Conservation (phyloP, 768 basidiomycete species). For the Amanita pseudoporphyria region DNA sequence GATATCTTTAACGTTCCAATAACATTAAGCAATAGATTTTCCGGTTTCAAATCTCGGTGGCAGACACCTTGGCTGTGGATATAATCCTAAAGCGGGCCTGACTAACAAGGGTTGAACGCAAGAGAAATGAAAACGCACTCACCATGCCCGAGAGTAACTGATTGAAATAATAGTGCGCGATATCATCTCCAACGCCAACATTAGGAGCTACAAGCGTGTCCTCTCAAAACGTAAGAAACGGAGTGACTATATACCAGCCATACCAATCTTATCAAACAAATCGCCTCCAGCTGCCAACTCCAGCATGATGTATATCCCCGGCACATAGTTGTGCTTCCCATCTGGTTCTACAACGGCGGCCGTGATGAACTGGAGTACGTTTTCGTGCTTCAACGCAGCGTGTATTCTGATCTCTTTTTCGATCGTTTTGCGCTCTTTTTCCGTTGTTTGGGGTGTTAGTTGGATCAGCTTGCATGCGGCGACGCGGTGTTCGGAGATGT, state of each 20-base stretch:
- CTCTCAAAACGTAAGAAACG: neutral
- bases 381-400: slow-evolving; percentile 60
- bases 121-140: slow-evolving; percentile 15
- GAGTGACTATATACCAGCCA: slow-evolving; percentile 16
- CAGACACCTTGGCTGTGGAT: slow-evolving; percentile 87
- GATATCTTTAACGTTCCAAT: slow-evolving; percentile 86
- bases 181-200: slow-evolving; percentile 74
- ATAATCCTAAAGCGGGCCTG: slow-evolving; percentile 44
- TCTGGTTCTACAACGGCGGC: slow-evolving; percentile 66
- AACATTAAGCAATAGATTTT: slow-evolving; percentile 82
- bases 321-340: slow-evolving; percentile 46
- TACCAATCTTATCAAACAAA: slow-evolving; percentile 97
- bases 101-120: neutral
- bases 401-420: slow-evolving; percentile 94
- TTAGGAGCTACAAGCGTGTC: slow-evolving; percentile 60
- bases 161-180: slow-evolving; percentile 85
- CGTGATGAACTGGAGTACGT: slow-evolving; percentile 80
- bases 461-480: slow-evolving; percentile 84
- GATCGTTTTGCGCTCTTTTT: slow-evolving; percentile 65
- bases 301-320: slow-evolving; percentile 87
- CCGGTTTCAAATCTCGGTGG: slow-evolving; percentile 95
- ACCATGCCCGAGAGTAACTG: slow-evolving; percentile 84
- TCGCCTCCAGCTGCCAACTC: slow-evolving; percentile 93
- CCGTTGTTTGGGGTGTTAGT: slow-evolving; percentile 52
- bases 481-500: slow-evolving; percentile 52